A percentile compares a stretch with the other conserved stretches of the same genome.
phyloP scores from a whole-genome alignment of 139 green algal genomes.

The Chlorella sorokiniana region DNA sequence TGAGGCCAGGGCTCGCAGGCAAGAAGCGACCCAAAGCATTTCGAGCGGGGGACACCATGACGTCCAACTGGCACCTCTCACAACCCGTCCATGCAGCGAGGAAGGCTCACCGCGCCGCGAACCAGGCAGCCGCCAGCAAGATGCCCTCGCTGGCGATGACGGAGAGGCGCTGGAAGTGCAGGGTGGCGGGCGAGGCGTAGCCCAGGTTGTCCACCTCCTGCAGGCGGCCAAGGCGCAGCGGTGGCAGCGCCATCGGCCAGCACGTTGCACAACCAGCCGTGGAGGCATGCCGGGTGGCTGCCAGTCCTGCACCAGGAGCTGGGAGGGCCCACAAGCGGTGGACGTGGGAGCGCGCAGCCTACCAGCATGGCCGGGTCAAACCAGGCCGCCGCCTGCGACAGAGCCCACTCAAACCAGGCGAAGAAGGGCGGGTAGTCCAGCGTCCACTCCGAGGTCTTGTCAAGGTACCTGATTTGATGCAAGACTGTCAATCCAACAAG shows the following conservation, averaged over 20 bases:
- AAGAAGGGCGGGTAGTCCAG: constrained; percentile 98
- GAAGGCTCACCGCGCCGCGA: constrained; percentile 43
- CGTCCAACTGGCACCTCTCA: no score
- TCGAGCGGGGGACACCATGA: no score
- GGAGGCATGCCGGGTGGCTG: neutral
- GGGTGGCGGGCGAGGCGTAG: constrained; percentile 70
- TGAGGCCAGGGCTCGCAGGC: neutral
- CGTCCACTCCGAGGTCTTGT: constrained; percentile 88
- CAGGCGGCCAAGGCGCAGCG: neutral
- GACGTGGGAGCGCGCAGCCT: neutral
- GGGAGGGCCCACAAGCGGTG: no score
- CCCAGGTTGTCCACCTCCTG: constrained; percentile 62
- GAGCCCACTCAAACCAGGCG: constrained; percentile 88
- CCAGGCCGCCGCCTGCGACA: constrained; percentile 64
- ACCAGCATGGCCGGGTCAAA: constrained; percentile 86
- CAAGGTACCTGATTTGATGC: constrained; percentile 24
- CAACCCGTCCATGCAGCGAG: no score
- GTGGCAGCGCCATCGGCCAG: no score
- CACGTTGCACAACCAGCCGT: no score
- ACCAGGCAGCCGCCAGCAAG: constrained; percentile 57
- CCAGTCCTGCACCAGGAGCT: neutral
- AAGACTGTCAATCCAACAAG: neutral
- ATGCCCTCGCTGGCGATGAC: constrained; percentile 75
- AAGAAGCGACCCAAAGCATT: neutral
- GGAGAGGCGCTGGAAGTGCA: constrained; percentile 80